Percentiles rank a stretch among this genome's conserved stretches.
Evolutionary conservation across 148 eudicot genomes (phyloP).

Genomic region (Beta vulgaris): DNA sequence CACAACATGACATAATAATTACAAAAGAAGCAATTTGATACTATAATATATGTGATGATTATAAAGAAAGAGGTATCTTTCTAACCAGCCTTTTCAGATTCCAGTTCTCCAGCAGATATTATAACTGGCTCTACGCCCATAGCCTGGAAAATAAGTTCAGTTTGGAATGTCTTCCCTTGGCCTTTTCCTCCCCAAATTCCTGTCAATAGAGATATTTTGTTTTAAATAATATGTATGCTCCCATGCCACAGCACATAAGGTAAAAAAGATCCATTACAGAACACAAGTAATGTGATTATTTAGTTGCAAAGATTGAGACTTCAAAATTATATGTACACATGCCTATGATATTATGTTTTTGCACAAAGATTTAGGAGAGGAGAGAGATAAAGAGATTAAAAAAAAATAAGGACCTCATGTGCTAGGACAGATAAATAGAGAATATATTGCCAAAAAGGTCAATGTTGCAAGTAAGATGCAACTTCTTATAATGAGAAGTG

Average conservation of each 20-base stretch:
- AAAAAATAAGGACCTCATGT: no score
- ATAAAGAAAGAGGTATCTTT: conserved; percentile 12
- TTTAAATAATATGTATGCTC: neutral
- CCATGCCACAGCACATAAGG: neutral
- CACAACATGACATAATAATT: neutral
- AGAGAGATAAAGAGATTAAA: no score
- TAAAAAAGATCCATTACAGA: neutral
- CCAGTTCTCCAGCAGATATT: conserved; percentile 97
- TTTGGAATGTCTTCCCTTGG: conserved; percentile 94
- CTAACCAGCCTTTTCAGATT: conserved; percentile 94
- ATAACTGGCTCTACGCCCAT: conserved; percentile 92
- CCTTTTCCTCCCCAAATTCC: conserved; percentile 99
- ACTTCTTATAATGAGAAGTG: no score
- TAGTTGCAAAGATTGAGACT: neutral
- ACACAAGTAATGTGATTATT: neutral
- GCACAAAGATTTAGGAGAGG: no score
- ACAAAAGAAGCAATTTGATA: neutral
- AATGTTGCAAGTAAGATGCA: no score
- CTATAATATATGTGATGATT: neutral
- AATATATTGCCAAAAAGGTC: no score
- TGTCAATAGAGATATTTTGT: conserved; percentile 19
- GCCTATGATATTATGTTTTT: no score
- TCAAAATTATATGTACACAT: no score
- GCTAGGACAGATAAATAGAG: no score
- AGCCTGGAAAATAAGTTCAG: conserved; percentile 88